A percentile compares a stretch with the other conserved stretches of the same genome.
These are phyloP conservation scores for Fusarium illudens DNA, from an alignment of 2,329 filamentous ascomycete genomes.

Conservation along the genomic window DNA sequence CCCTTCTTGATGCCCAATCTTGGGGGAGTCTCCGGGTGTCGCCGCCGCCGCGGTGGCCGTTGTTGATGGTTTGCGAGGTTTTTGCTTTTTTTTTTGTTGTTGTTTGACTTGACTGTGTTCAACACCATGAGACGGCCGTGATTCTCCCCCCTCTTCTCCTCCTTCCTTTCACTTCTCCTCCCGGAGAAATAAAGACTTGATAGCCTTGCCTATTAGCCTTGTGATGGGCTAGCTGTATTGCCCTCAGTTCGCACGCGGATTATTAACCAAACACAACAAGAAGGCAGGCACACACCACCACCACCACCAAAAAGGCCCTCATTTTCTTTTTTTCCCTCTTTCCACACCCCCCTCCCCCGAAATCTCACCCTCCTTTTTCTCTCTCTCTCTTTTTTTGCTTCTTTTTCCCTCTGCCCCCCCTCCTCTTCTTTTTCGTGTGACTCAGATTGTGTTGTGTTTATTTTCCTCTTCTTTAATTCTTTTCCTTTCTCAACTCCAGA, in stretches of 20 bases:
- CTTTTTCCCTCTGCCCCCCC: slow-evolving; percentile 13
- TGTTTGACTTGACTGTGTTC: not conserved
- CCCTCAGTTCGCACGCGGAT: not conserved
- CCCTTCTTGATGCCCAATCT: not conserved
- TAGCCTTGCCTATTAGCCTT: not conserved
- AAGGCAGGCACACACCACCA: slow-evolving; percentile 17
- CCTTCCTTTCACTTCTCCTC: not conserved
- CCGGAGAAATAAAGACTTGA: not conserved
- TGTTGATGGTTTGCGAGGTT: not conserved
- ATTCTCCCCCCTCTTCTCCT: not conserved
- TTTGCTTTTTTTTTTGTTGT: not conserved
- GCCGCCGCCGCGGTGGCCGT: not conserved
- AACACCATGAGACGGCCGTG: not conserved
- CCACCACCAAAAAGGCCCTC: not conserved
- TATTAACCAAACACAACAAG: not conserved
- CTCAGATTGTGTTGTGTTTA: slow-evolving; percentile 11
- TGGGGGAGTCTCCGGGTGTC: not conserved
- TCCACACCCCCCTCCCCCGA: slow-evolving; percentile 4
- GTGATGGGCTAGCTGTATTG: not conserved
- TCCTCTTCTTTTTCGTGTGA: slow-evolving; percentile 12
- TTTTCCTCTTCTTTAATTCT: not conserved
- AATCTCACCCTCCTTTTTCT: slow-evolving; percentile 13
- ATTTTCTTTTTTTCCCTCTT: slow-evolving; percentile 1
- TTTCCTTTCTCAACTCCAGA: slow-evolving; percentile 8
- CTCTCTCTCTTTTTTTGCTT: slow-evolving; percentile 17